These are phyloP conservation scores for Paraurostyla sp. DNA, from an alignment of 73 alveolate genomes.

Conservation along the genomic window DNA sequence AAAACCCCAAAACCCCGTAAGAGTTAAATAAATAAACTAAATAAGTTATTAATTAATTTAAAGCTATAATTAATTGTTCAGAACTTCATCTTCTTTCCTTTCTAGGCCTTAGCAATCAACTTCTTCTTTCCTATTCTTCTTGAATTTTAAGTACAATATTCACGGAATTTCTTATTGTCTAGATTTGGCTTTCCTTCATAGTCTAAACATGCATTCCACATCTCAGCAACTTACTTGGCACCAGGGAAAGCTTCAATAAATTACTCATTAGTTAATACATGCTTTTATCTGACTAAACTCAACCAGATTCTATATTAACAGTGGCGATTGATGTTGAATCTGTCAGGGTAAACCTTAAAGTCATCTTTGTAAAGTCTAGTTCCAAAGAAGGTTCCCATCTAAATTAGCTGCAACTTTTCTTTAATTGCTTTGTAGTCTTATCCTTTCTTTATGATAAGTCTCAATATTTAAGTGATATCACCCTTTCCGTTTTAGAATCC, in stretches of 20 bases:
- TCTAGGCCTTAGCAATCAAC: not conserved
- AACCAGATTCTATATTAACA: not conserved
- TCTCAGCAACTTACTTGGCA: not conserved
- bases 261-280: slow-evolving; percentile 10
- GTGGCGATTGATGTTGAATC: not conserved
- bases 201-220: slow-evolving; percentile 20
- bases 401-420: not conserved
- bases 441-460: not conserved
- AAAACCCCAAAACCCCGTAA: too few relatives aligned
- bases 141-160: not conserved
- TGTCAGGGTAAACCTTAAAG: not conserved
- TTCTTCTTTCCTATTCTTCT: not conserved
- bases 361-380: slow-evolving; percentile 5
- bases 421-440: not conserved
- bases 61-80: not conserved
- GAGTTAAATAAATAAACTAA: too few relatives aligned
- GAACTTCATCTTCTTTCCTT: not conserved
- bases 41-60: not conserved
- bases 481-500: slow-evolving; percentile 10
- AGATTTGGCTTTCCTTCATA: not conserved
- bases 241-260: slow-evolving; percentile 25
- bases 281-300: not conserved
- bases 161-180: not conserved
- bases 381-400: not conserved
- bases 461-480: not conserved